These are phyloP conservation scores for Corymbia calophylla DNA, from an alignment of 441 rosid genomes.

Conservation along the genomic window DNA sequence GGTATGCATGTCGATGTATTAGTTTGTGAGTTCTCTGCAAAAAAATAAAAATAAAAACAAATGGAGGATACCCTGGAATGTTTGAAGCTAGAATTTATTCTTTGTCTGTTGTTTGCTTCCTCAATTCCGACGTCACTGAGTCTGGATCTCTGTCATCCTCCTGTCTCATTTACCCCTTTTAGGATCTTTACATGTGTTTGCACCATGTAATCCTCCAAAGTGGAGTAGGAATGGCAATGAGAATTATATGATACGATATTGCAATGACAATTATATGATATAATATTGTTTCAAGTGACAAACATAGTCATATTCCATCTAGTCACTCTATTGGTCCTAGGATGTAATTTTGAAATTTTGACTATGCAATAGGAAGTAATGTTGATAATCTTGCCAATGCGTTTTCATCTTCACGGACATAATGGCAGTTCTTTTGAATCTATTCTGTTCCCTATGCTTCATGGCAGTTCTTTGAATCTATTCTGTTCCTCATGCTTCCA, in stretches of 20 bases:
- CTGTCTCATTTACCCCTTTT: background rate
- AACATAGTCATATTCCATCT: background rate
- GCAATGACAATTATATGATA: background rate
- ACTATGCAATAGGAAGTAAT: background rate
- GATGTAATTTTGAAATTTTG: background rate
- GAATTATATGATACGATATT: background rate
- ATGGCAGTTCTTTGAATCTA: background rate
- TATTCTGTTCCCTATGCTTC: background rate
- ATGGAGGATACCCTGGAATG: background rate
- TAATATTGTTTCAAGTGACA: background rate
- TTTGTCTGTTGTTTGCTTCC: background rate
- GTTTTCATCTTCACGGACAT: background rate
- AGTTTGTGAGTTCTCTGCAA: background rate
- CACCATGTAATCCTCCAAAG: background rate
- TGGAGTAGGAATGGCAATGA: background rate
- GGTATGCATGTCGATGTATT: background rate
- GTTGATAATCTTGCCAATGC: background rate
- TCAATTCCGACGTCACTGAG: background rate
- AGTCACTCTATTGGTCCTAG: background rate
- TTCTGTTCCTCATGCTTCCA: background rate
- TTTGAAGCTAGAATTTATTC: background rate
- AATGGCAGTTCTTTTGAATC: background rate
- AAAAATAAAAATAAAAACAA: background rate
- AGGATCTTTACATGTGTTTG: background rate
- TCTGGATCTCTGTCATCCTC: background rate